Evolutionary conservation across 2,329 filamentous ascomycete genomes (phyloP), one percentile per base, ranked within the genome.

Genomic region (Trichothecium roseum): DNA sequence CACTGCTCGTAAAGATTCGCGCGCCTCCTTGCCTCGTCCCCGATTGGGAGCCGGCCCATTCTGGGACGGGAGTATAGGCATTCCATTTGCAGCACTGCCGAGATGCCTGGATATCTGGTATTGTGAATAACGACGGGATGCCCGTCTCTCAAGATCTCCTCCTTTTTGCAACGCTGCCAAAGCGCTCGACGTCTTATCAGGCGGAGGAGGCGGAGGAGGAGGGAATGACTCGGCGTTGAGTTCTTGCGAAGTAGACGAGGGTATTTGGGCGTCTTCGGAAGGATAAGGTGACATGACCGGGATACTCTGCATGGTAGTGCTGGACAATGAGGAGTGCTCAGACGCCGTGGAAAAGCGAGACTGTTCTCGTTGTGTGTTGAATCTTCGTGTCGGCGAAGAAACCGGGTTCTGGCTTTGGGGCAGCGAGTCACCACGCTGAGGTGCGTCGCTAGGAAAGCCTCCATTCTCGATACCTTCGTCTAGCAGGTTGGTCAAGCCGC

Each of bases 81-180:
- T 81, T 15, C 84, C 86, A 57, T 80, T 87, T 13, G 83, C 73
- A 28, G 81, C 80, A 13, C 78, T 74, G 9, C 89, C 89, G 2
- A 96, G 67, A 49, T 94, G 87, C 53, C 95, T 96, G 31, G 86
- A 85, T 46, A 98, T 94, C 52, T 98, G 91, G 54, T 96, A 98
- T 36, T 87, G 84, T 2, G 91, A 96, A 54, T 96, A 98, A 50
- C 91, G 72, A 46, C 89, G 74, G 12, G 91, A 98, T 1, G 91
- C 91, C 53, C 91, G 74, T 52, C 91, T 76, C 60, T 98, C 91
- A 34, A 98, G 64, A 45, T 95, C 88, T 15, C 89, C 89, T 24
- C 88, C 88, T 57, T 87, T 78, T 59, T 96, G 91, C 45, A 98
- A 60, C 34, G 88, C 87, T 33, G 86, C 86, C 35, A 98, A 66